Evolutionary conservation across 2,329 filamentous ascomycete genomes (phyloP), one percentile per base, ranked within the genome.

Genomic region (Ophiobolus disseminans): DNA sequence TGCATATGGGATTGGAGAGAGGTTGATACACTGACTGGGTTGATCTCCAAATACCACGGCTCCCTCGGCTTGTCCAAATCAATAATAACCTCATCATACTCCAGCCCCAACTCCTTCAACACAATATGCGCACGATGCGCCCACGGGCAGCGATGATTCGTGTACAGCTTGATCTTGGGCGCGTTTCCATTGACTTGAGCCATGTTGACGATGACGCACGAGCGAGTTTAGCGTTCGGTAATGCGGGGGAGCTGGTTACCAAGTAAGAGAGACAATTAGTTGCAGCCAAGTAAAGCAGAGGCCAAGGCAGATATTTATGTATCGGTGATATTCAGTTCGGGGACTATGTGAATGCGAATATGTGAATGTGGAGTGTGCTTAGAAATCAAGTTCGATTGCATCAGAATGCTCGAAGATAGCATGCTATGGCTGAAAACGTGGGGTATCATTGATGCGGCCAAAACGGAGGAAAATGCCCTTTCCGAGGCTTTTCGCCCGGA

Each of bases 51-150:
- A 68, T 93, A 94, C 78, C 86, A 89, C 28, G 82, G 77, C 21
- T 87, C 85, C 8, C 90, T 84, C 0, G 90, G 89, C 8, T 73
- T 81, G 58, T 75, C 72, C 37, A 94, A 79, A 68, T 93, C 87
- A 60, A 95, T 88, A 48, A 85, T 83, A 51, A 89, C 85, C 58
- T 90, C 86, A 48, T 89, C 85, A 62, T 84, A 89, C 0, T 82
- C 77, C 22, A 91, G 66, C 9, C 79, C 79, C 10, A 88, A 80
- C 65, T 91, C 88, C 22, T 81, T 79, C 20, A 91, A 80, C 5
- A 82, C 82, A 50, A 91, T 90, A 61, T 91, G 86, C 1, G 84
- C 88, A 26, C 90, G 86, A 66, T 93, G 89, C 13, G 88, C 89
- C 71, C 82, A 91, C 17, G 88, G 88, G 69, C 88, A 91, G 40